phyloP scores from a whole-genome alignment of 768 basidiomycete species.

The Xerocomellus dryophilus region DNA sequence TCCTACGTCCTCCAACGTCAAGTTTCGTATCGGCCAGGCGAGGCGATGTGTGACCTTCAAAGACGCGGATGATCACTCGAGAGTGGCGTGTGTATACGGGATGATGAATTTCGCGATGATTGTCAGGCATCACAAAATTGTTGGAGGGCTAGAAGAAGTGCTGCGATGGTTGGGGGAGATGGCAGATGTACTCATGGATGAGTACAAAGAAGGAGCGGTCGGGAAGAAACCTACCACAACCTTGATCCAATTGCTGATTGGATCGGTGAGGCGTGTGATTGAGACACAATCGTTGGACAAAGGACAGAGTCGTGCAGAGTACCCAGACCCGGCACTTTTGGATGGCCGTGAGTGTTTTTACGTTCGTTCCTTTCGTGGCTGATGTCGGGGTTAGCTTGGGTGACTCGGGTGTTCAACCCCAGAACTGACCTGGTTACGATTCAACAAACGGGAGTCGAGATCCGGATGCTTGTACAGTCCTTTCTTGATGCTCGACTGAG shows the following conservation, averaged over 20 bases:
- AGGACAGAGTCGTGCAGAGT: conserved; percentile 35
- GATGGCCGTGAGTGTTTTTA: conserved; percentile 44
- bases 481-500: conserved; percentile 57
- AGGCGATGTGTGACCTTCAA: conserved; percentile 65
- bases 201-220: conserved; percentile 41
- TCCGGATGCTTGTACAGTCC: conserved; percentile 54
- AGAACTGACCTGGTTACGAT: conserved; percentile 41
- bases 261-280: conserved; percentile 52
- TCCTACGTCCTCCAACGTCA: conserved; percentile 43
- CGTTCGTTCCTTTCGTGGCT: conserved; percentile 2
- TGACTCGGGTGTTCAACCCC: conserved; percentile 47
- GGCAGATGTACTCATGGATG: conserved; percentile 48
- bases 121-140: conserved; percentile 49
- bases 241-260: conserved; percentile 53
- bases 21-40: conserved; percentile 59
- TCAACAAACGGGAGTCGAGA: conserved; percentile 47
- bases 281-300: conserved; percentile 40
- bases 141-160: conserved; percentile 45
- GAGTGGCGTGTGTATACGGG: conserved; percentile 72
- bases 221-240: conserved; percentile 32
- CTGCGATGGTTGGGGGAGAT: conserved; percentile 67
- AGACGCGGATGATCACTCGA: conserved; percentile 59
- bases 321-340: conserved; percentile 63
- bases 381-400: conserved; percentile 48
- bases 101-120: conserved; percentile 68